Conservation (phyloP, 306 rosid genomes). For the Cucumis sativus region Cucumber_9930_V3 NC_026657.2:35215501-35216000, state of each 20-base stretch:
- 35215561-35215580: slow-evolving; percentile 73
- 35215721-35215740: neutral
- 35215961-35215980: neutral
- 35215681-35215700: neutral
- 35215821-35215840: neutral
- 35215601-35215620: slow-evolving; percentile 49
- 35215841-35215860: neutral
- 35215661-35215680: neutral
- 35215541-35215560: slow-evolving; percentile 43
- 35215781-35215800: neutral
- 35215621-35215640: slow-evolving; percentile 32
- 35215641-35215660: slow-evolving; percentile 5
- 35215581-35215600: slow-evolving; percentile 50
- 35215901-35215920: no score
- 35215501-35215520: slow-evolving; percentile 71
- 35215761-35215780: neutral
- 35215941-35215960: no score
- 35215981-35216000: no score
- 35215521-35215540: slow-evolving; percentile 79
- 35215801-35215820: neutral
- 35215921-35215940: no score
- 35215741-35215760: neutral
- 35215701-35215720: neutral
- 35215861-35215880: no score
- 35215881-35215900: no score